Evolutionary conservation across 192 early-diverging fungal genomes (phyloP).

Genomic region (Haplosporangium gracile): DNA sequence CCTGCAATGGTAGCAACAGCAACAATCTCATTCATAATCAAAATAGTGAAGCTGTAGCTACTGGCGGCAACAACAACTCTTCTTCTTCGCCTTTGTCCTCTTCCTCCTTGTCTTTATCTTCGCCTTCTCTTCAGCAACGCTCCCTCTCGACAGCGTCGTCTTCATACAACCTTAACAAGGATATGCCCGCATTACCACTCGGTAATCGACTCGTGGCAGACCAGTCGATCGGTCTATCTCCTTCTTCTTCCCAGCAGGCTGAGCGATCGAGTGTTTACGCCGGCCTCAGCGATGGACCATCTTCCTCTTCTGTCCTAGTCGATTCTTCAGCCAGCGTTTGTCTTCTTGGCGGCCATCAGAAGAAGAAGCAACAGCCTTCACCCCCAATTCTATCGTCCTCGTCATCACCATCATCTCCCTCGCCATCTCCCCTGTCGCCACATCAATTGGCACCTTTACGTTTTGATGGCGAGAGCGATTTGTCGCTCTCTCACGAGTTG

Average conservation of each 20-base stretch:
- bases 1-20: background rate
- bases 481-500: slow-evolving; percentile 30
- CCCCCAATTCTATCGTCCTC: background rate
- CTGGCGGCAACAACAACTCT: background rate
- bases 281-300: background rate
- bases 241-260: background rate
- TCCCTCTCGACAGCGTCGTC: background rate
- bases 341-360: background rate
- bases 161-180: background rate
- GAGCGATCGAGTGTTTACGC: slow-evolving; percentile 14
- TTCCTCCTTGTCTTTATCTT: background rate
- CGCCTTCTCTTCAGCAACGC: background rate
- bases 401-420: background rate
- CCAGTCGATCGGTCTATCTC: background rate
- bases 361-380: background rate
- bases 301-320: background rate
- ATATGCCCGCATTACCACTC: background rate
- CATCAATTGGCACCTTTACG: slow-evolving; percentile 7
- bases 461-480: slow-evolving; percentile 12
- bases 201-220: background rate
- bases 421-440: background rate
- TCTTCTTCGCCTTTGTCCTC: background rate
- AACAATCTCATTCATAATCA: background rate
- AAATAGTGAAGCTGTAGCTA: background rate
- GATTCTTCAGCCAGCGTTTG: background rate